phyloP scores from a whole-genome alignment of 176 grass and related monocot species.

The Elaeis guineensis region DNA sequence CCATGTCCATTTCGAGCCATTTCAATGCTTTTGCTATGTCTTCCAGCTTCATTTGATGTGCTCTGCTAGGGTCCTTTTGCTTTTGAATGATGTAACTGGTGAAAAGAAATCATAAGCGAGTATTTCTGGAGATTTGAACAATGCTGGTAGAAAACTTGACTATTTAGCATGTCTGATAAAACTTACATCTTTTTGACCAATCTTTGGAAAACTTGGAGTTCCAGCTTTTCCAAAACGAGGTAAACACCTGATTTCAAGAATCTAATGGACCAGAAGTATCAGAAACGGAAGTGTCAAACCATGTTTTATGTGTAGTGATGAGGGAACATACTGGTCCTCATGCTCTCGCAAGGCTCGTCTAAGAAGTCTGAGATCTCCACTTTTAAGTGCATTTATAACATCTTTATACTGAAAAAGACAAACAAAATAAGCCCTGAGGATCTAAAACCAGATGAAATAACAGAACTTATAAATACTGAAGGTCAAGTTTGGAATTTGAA shows the following conservation, averaged over 20 bases:
- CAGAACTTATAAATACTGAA: too few relatives aligned
- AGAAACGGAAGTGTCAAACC: too few relatives aligned
- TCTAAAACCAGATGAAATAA: background rate
- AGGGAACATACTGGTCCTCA: constrained; percentile 67
- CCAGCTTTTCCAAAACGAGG: constrained; percentile 94
- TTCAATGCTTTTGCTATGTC: constrained; percentile 64
- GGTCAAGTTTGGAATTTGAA: too few relatives aligned
- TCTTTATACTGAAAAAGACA: constrained; percentile 70
- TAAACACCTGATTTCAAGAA: constrained; percentile 93
- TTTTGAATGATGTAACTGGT: constrained; percentile 54
- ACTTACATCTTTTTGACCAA: constrained; percentile 93
- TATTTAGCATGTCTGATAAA: too few relatives aligned
- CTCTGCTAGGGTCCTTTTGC: constrained; percentile 75
- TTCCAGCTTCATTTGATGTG: constrained; percentile 92
- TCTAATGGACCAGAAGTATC: constrained; percentile 14
- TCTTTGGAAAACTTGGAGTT: constrained; percentile 88
- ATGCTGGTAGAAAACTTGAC: too few relatives aligned
- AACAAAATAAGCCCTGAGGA: constrained; percentile 23
- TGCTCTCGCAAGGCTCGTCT: constrained; percentile 68
- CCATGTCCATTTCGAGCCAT: constrained; percentile 93
- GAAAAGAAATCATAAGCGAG: background rate
- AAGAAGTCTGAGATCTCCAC: constrained; percentile 81
- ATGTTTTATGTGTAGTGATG: too few relatives aligned
- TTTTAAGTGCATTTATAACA: constrained; percentile 66
- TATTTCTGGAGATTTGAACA: too few relatives aligned